Evolutionary conservation across 805 yeast genomes (phyloP).

Genomic region (Kazachstania bromeliacearum): DNA sequence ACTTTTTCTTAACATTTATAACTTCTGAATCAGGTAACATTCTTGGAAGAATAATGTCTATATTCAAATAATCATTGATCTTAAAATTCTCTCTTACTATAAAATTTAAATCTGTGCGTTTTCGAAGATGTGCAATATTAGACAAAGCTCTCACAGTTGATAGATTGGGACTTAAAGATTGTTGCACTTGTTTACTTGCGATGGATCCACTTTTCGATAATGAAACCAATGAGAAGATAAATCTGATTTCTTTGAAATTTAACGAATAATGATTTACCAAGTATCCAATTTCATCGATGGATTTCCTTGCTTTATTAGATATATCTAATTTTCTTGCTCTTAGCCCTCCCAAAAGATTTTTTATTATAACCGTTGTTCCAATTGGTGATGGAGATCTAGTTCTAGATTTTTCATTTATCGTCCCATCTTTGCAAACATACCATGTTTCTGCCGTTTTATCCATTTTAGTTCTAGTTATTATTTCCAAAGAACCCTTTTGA

Average conservation of each 20-base stretch:
- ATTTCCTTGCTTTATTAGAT: conserved; percentile 19
- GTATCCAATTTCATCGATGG: conserved; percentile 17
- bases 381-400: conserved; percentile 20
- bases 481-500: conserved; percentile 21
- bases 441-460: conserved; percentile 32
- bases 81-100: conserved; percentile 6
- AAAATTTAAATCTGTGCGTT: conserved; percentile 11
- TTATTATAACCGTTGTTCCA: conserved; percentile 32
- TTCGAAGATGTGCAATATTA: conserved; percentile 7
- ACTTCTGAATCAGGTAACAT: conserved; percentile 26
- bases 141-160: conserved; percentile 10
- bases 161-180: conserved; percentile 6
- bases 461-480: conserved; percentile 24
- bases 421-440: conserved; percentile 28
- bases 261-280: conserved; percentile 29
- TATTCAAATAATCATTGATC: conserved; percentile 6
- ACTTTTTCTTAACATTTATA: conserved; percentile 12
- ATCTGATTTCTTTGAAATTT: conserved; percentile 24
- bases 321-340: conserved; percentile 30
- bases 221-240: conserved; percentile 18
- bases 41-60: conserved; percentile 27
- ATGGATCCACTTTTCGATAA: conserved; percentile 15
- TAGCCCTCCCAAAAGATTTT: conserved; percentile 26
- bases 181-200: conserved; percentile 13
- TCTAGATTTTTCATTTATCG: conserved; percentile 9